A percentile compares a stretch with the other conserved stretches of the same genome.
These are phyloP conservation scores for Omphalotus guepiniiformis DNA, from an alignment of 768 basidiomycete species.

Conservation along the genomic window DNA sequence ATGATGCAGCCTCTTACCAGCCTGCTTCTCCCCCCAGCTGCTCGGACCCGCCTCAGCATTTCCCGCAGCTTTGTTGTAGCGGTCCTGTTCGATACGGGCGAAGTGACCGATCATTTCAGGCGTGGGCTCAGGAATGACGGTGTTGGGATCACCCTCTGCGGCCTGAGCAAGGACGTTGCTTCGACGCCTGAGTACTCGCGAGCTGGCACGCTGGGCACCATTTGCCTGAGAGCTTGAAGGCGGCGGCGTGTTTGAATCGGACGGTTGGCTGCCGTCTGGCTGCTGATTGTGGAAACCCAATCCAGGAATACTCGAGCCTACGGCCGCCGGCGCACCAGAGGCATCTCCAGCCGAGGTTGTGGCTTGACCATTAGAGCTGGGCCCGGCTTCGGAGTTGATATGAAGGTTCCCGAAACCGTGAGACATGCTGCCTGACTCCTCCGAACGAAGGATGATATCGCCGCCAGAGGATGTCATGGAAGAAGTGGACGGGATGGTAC, in stretches of 20 bases:
- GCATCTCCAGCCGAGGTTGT: background rate
- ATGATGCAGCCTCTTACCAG: background rate
- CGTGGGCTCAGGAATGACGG: constrained; percentile 46
- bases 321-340: background rate
- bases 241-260: constrained; percentile 4
- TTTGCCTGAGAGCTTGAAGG: background rate
- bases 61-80: background rate
- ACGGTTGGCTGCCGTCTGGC: background rate
- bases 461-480: constrained; percentile 18
- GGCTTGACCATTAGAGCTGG: background rate
- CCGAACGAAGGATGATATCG: constrained; percentile 15
- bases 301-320: background rate
- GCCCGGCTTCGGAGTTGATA: background rate
- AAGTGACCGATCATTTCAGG: constrained; percentile 47
- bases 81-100: constrained; percentile 4
- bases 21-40: background rate
- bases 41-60: background rate
- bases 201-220: background rate
- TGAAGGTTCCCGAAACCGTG: constrained; percentile 13
- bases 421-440: constrained; percentile 11
- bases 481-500: constrained; percentile 8
- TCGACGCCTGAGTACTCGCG: constrained; percentile 35
- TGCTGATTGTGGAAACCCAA: background rate
- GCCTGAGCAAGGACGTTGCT: constrained; percentile 45
- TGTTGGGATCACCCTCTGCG: constrained; percentile 32